Conservation (phyloP, 805 yeast species). For the Saturnispora dispora region DNA sequence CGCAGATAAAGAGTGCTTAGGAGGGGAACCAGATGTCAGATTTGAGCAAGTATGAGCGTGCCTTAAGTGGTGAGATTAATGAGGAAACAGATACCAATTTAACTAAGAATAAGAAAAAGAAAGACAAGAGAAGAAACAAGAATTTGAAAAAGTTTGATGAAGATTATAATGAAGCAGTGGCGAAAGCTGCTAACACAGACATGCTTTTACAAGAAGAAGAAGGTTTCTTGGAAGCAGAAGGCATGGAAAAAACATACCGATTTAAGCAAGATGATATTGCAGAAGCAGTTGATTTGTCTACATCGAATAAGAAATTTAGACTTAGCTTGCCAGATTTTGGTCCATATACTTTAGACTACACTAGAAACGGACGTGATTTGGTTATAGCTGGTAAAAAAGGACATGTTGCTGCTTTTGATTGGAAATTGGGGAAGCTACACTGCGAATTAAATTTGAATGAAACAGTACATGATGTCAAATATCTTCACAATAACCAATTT, state of each 20-base stretch:
- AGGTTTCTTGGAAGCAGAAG: conserved; percentile 88
- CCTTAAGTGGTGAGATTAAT: neutral
- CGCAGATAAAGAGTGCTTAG: neutral
- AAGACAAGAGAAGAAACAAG: conserved; percentile 8
- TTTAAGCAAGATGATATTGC: conserved; percentile 74
- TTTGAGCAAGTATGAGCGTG: conserved; percentile 5
- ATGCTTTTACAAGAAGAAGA: conserved; percentile 72
- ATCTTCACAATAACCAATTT: conserved; percentile 83
- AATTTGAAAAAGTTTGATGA: conserved; percentile 56
- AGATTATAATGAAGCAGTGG: conserved; percentile 69
- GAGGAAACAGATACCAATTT: neutral
- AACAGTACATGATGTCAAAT: conserved; percentile 84
- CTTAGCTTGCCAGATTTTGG: conserved; percentile 71
- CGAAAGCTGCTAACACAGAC: conserved; percentile 80
- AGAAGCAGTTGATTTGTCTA: conserved; percentile 64
- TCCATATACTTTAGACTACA: conserved; percentile 74
- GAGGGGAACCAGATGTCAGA: conserved; percentile 3
- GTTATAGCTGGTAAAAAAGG: conserved; percentile 87
- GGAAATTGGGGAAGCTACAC: conserved; percentile 78
- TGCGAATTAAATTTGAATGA: conserved; percentile 83
- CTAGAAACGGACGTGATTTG: conserved; percentile 80
- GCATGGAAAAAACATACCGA: conserved; percentile 88
- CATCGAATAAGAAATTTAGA: conserved; percentile 68
- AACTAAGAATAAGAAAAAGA: neutral
- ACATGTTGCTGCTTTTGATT: conserved; percentile 91